phyloP scores from a whole-genome alignment of 1,284 basidiomycete genomes.

The Wallemia hederae region DNA sequence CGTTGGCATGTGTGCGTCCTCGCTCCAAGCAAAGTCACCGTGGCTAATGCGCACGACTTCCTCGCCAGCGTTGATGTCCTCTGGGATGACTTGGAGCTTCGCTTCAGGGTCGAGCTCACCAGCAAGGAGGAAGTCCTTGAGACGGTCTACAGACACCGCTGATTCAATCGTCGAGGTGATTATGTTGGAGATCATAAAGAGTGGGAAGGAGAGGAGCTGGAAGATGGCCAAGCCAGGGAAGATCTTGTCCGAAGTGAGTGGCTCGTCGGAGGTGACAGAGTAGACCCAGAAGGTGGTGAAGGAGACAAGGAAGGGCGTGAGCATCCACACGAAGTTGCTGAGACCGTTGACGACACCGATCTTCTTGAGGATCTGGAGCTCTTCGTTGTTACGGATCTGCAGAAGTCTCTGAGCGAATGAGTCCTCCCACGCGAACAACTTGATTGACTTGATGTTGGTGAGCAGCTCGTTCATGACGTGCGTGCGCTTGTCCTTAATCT shows the following conservation, averaged over 20 bases:
- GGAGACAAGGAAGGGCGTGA: constrained; percentile 33
- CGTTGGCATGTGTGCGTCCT: constrained; percentile 25
- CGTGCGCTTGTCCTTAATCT: constrained; percentile 33
- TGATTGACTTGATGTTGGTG: constrained; percentile 66
- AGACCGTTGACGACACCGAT: constrained; percentile 37
- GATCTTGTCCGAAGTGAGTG: constrained; percentile 66
- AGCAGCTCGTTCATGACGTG: constrained; percentile 35
- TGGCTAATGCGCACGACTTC: constrained; percentile 38
- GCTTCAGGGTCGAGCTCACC: constrained; percentile 56
- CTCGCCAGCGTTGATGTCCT: constrained; percentile 26
- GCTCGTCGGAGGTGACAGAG: constrained; percentile 32
- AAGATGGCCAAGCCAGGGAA: constrained; percentile 86
- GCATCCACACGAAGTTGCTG: constrained; percentile 9
- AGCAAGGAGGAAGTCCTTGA: constrained; percentile 44
- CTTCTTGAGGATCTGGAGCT: constrained; percentile 47
- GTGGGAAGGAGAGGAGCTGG: constrained; percentile 61
- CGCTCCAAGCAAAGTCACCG: constrained; percentile 52
- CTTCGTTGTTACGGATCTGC: constrained; percentile 52
- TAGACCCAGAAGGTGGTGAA: constrained; percentile 67
- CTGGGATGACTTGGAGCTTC: constrained; percentile 19
- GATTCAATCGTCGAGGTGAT: constrained; percentile 44
- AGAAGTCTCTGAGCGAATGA: constrained; percentile 47
- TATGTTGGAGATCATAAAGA: constrained; percentile 31
- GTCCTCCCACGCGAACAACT: constrained; percentile 39
- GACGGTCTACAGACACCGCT: constrained; percentile 49